phyloP scores from a whole-genome alignment of 192 early-diverging fungal species.

The Dissophora ornata region DNA sequence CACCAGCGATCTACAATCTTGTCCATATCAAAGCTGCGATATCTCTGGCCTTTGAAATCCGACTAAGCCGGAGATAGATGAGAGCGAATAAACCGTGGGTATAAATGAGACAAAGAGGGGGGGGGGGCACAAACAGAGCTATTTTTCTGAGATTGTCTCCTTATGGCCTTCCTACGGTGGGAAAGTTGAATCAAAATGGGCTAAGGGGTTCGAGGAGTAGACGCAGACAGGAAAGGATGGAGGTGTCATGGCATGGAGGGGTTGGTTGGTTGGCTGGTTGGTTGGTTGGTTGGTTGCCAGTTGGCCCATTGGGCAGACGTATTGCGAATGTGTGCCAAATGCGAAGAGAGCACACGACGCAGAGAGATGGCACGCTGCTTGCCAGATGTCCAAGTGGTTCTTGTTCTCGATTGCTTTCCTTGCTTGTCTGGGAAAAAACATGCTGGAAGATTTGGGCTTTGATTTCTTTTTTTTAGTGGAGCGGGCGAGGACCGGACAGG shows the following conservation, averaged over 20 bases:
- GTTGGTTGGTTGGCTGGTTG: no score
- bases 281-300: no score
- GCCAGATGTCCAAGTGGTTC: neutral
- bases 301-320: no score
- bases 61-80: neutral
- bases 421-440: neutral
- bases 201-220: conserved; percentile 6
- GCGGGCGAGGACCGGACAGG: no score
- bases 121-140: neutral
- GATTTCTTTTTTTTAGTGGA: no score
- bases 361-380: neutral
- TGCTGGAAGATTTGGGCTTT: no score
- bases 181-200: conserved; percentile 16
- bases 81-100: conserved; percentile 13
- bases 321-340: no score
- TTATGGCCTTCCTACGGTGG: conserved; percentile 14
- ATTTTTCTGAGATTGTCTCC: conserved; percentile 9
- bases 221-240: neutral
- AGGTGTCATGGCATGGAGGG: neutral
- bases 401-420: neutral
- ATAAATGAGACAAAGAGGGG: conserved; percentile 10
- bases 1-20: neutral
- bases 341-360: no score
- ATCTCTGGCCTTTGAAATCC: neutral
- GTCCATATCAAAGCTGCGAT: neutral